Evolutionary conservation across 108 stramenopile species (phyloP), one percentile per base, ranked within the genome.

Genomic region (Pseudonitzschia pungens): DNA sequence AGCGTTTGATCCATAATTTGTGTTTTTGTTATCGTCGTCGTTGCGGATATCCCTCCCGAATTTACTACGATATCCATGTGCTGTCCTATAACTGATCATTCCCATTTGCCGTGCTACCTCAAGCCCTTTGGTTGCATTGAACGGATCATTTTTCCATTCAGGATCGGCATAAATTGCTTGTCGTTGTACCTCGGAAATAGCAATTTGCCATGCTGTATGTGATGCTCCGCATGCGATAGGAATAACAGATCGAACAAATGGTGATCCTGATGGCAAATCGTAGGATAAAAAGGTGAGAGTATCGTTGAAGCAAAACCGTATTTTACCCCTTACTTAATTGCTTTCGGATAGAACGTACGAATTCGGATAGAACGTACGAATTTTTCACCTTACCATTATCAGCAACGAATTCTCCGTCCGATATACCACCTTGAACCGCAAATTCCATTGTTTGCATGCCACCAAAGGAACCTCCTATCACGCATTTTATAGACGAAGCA

Each of bases 371-470:
- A 21, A 22, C 10, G n/a, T n/a, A n/a, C n/a, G n/a, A 45, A 45
- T 6, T 53, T 20, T 10, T 9, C 10, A 1, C 10, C 78, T 55
- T 73, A 79, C 84, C 78, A 66, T 76, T 68, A 41, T 69, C 60
- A 15, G 74, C 15, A 15, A 55, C 36, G 62, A 73, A 81, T 11
- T 76, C 75, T 44, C 68, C 71, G 31, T 84, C 48, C 15, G 81
- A 71, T 44, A 87, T 84, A 11, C 91, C 89, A 5, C 80, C 95
- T 71, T 93, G 90, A 50, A 92, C 88, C 20, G 86, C 90, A 84
- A 89, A 96, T 71, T 97, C 97, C 83, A 97, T 86, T 22, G 90
- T 86, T 66, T 97, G 97, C 97, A 97, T 97, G 11, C 97, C 97
- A 32, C 97, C 97, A 84, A 97, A 93, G 70, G 87, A 91, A 1